Percentiles rank a stretch among this genome's conserved stretches.
These are phyloP conservation scores for Fusarium buharicum DNA, from an alignment of 2,329 filamentous ascomycete genomes.

Conservation along the genomic window DNA sequence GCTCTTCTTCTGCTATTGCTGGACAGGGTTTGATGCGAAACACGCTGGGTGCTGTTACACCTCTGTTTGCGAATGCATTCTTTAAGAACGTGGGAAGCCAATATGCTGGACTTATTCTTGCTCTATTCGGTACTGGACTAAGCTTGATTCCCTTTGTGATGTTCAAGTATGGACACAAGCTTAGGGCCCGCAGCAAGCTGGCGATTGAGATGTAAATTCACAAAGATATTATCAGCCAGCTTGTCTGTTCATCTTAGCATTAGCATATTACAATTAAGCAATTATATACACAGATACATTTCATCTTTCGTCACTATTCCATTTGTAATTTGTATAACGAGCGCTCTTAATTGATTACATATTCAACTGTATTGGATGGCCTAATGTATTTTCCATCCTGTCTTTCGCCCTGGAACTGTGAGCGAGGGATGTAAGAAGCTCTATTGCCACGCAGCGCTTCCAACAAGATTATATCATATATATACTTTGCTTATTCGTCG, in stretches of 20 bases:
- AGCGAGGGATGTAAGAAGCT: too few species aligned
- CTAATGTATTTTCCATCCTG: too few species aligned
- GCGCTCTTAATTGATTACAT: too few species aligned
- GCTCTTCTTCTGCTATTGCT: slow-evolving; percentile 37
- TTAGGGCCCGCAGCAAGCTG: slow-evolving; percentile 39
- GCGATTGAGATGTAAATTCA: slow-evolving; percentile 31
- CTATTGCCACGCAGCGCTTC: too few species aligned
- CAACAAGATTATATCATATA: neutral
- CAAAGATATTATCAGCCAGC: neutral
- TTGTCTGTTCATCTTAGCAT: neutral
- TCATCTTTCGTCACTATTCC: too few species aligned
- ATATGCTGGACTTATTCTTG: slow-evolving; percentile 36
- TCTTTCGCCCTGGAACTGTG: too few species aligned
- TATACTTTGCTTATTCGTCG: rapidly evolving
- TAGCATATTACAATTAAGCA: neutral
- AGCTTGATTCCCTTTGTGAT: slow-evolving; percentile 39
- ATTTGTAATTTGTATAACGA: too few species aligned
- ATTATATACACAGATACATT: neutral
- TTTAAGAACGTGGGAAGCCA: slow-evolving; percentile 39
- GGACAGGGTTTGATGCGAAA: slow-evolving; percentile 39
- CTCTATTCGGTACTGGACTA: slow-evolving; percentile 30
- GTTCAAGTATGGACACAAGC: slow-evolving; percentile 37
- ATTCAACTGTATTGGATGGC: too few species aligned
- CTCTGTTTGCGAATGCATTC: slow-evolving; percentile 37
- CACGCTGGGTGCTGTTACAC: slow-evolving; percentile 36